Conservation (phyloP, 75 land plant species). For the Cupressus sempervirens region DNA sequence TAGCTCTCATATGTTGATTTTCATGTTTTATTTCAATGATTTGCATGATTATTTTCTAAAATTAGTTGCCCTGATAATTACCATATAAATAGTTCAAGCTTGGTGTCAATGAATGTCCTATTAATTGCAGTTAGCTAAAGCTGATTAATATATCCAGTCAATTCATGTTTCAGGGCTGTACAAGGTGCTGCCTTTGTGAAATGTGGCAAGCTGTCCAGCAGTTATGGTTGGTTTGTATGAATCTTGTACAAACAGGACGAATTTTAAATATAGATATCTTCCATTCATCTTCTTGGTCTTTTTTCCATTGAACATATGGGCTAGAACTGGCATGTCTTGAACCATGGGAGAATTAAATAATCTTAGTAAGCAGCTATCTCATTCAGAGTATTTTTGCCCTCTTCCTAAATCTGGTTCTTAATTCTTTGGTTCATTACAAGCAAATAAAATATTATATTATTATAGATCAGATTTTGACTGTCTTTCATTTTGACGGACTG, state of each 20-base stretch:
- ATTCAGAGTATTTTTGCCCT: not conserved
- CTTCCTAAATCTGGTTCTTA: not conserved
- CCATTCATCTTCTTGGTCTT: not conserved
- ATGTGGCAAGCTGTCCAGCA: not conserved
- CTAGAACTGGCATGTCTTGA: not conserved
- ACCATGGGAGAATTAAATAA: not conserved
- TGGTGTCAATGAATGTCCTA: not conserved
- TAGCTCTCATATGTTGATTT: not conserved
- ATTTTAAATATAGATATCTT: not conserved
- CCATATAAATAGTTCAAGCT: not conserved
- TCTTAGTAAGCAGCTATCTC: not conserved
- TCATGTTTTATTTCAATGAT: not conserved
- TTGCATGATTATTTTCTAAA: not conserved
- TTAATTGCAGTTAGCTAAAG: not conserved
- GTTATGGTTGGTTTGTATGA: not conserved
- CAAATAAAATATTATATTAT: not conserved
- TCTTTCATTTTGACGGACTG: not conserved
- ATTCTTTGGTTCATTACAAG: not conserved
- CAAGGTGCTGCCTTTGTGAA: not conserved
- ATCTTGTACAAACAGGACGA: not conserved
- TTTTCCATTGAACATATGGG: not conserved
- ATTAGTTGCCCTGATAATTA: not conserved
- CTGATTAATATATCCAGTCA: not conserved
- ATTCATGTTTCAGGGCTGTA: constrained; percentile 1
- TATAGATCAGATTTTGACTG: not conserved